Base-by-base conservation (phyloP, 2,329 filamentous ascomycete genomes). In the Colletotrichum destructivum region DNA sequence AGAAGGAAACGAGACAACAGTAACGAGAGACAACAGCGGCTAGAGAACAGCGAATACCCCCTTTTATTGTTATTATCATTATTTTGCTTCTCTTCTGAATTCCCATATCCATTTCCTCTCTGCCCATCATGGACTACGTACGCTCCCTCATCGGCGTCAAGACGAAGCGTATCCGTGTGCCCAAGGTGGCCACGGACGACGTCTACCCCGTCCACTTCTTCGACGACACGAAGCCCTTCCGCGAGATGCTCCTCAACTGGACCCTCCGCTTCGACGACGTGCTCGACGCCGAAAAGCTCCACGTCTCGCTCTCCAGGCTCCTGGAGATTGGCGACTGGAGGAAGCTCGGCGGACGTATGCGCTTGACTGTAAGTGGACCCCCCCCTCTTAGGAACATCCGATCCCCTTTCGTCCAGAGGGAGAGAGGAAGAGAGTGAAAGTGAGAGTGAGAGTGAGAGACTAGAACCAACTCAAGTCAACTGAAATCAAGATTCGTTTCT, bases 201-300 rank as follows among this genome's bases (percentile, higher is more conserved):
- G 74, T 82, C 13, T 78, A 79, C 8, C 80, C 81, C 1, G 70
- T 81, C 15, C 78, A 80, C 72, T 75, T 76, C 51, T 76, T 81
- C 12, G 81, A 83, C 68, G 78, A 79, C 15, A 76, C 76, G 0
- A 64, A 74, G 16, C 56, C 69, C 0, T 72, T 76, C 40, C 75
- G 76, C 1, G 65, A 71, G 12, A 77, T 81, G 51, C 63, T 80
- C 4, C 40, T 83, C 2, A 75, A 75, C 26, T 81, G 77, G 77
- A 80, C 80, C 0, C 77, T 86, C 40, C 77, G 78, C 4, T 88
- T 87, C 73, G 82, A 87, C 69, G 82, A 85, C 69, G 83, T 86
- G 2, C 79, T 88, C 4, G 84, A 88, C 66, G 73, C 80, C 0
- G 74, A 81, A 0, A 83, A 78, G 55, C 77, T 88, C 2, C 76